These are phyloP conservation scores for Laguncularia racemosa DNA, from an alignment of 345 rosid genomes.

Conservation along the genomic window DNA sequence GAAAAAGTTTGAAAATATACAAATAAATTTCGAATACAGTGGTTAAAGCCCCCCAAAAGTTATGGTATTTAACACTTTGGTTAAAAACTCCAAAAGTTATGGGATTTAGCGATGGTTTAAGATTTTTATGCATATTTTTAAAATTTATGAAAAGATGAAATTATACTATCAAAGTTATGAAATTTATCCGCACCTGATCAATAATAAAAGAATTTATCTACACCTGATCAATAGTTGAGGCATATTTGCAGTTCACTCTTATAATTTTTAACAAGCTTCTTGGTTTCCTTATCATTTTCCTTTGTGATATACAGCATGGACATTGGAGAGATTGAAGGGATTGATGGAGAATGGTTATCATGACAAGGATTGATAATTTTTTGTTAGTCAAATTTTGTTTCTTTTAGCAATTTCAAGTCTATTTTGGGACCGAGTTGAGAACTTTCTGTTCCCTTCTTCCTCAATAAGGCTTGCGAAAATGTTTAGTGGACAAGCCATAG, in stretches of 20 bases:
- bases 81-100: too few relatives aligned
- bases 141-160: too few relatives aligned
- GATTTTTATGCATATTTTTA: too few relatives aligned
- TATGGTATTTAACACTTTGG: too few relatives aligned
- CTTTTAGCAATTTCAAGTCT: slow-evolving; percentile 10
- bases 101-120: too few relatives aligned
- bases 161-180: too few relatives aligned
- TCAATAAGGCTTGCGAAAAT: slow-evolving; percentile 41
- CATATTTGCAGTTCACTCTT: neutral
- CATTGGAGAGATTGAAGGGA: slow-evolving; percentile 84
- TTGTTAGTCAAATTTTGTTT: slow-evolving; percentile 48
- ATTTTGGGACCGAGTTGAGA: slow-evolving; percentile 11
- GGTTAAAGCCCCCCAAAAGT: too few relatives aligned
- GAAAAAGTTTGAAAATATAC: too few relatives aligned
- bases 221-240: too few relatives aligned
- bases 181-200: too few relatives aligned
- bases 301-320: slow-evolving; percentile 57
- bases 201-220: too few relatives aligned
- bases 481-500: slow-evolving; percentile 20
- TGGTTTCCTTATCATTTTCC: neutral
- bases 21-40: too few relatives aligned
- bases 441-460: slow-evolving; percentile 7
- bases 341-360: slow-evolving; percentile 88
- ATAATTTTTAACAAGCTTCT: neutral
- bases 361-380: slow-evolving; percentile 67